Evolutionary conservation across 1,284 basidiomycete genomes (phyloP).

Genomic region (Malassezia yamatoensis): DNA sequence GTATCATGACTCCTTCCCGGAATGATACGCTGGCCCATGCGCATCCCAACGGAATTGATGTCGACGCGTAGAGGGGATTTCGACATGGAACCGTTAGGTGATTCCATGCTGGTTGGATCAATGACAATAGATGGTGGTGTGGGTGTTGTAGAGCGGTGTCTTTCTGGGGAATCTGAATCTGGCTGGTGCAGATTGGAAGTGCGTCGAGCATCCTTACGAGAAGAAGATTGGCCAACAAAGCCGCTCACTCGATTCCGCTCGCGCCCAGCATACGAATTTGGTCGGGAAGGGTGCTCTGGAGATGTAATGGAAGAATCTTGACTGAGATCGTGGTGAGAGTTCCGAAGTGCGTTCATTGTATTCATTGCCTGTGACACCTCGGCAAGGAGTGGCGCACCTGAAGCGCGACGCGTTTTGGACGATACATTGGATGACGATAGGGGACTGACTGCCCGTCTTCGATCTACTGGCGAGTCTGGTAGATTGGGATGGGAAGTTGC

Average conservation of each 20-base stretch:
- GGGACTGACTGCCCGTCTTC: not conserved
- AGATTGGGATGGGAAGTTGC: not conserved
- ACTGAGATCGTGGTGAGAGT: not conserved
- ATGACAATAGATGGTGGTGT: constrained; percentile 16
- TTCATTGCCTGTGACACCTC: constrained; percentile 7
- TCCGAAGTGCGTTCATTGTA: constrained; percentile 1
- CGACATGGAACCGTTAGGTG: not conserved
- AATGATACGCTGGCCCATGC: constrained; percentile 9
- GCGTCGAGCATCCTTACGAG: not conserved
- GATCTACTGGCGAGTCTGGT: not conserved
- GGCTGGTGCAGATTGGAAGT: not conserved
- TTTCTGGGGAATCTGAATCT: not conserved
- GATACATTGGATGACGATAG: not conserved
- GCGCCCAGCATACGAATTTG: constrained; percentile 1
- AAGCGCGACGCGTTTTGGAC: not conserved
- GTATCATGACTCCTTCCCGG: not conserved
- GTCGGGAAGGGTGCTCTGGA: not conserved
- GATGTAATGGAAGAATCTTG: not conserved
- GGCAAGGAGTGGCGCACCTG: not conserved
- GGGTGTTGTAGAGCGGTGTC: not conserved
- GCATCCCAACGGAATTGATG: constrained; percentile 13
- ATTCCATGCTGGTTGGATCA: constrained; percentile 1
- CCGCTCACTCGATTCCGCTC: constrained; percentile 4
- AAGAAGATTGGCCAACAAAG: not conserved
- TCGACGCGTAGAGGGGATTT: not conserved